Percentiles rank a stretch among this genome's conserved stretches.
Evolutionary conservation across 2,329 filamentous ascomycete genomes (phyloP).

Genomic region (Ceratocystis albifundus): DNA sequence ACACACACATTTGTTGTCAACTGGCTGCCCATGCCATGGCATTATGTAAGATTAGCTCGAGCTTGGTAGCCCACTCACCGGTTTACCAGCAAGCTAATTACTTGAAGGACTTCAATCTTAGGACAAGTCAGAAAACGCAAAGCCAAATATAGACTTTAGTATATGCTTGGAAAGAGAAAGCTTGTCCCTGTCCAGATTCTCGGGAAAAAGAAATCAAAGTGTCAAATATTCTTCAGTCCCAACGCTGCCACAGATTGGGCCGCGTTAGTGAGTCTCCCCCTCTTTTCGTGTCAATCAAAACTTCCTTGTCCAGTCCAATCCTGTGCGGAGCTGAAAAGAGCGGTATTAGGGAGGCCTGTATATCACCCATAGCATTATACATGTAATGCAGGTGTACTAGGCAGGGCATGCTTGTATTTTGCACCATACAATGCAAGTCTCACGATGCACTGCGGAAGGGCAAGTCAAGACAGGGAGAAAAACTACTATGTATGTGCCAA

Average conservation of each 20-base stretch:
- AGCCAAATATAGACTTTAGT: no score
- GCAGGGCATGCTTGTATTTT: background rate
- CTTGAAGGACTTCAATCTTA: no score
- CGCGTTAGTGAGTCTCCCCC: background rate
- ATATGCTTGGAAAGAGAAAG: no score
- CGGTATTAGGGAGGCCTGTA: slow-evolving; percentile 3
- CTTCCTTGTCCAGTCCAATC: background rate
- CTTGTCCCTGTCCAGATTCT: background rate
- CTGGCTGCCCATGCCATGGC: no score
- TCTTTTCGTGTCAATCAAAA: background rate
- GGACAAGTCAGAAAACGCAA: no score
- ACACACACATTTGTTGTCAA: no score
- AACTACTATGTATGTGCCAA: background rate
- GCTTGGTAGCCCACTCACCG: no score
- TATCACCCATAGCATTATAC: background rate
- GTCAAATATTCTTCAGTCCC: background rate
- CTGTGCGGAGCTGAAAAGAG: background rate
- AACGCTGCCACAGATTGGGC: background rate
- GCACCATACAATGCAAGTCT: no score
- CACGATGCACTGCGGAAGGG: no score
- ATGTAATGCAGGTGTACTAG: background rate
- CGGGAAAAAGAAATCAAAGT: background rate
- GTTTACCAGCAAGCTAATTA: no score
- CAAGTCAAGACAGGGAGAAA: no score
- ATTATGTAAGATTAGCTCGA: no score